Percentiles rank a stretch among this genome's conserved stretches.
These are phyloP conservation scores for Aspergillus sp. DNA, from an alignment of 2,329 filamentous ascomycete species.

Conservation along the genomic window DNA sequence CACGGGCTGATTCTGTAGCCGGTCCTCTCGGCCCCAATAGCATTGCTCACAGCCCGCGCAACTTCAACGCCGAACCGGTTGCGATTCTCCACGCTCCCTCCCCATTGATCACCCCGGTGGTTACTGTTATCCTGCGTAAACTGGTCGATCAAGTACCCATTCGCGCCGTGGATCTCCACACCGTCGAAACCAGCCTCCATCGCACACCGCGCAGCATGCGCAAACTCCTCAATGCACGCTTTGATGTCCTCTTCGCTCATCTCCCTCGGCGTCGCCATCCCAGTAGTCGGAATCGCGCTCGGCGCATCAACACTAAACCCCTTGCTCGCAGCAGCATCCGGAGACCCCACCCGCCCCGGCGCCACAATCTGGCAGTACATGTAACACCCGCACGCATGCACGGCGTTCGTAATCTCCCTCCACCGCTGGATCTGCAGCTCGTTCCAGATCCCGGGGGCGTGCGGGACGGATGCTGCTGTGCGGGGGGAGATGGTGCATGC, in stretches of 20 bases:
- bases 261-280: conserved; percentile 19
- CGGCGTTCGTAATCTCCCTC: conserved; percentile 52
- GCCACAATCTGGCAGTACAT: conserved; percentile 57
- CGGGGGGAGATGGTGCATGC: conserved; percentile 45
- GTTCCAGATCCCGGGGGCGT: conserved; percentile 51
- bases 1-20: conserved; percentile 40
- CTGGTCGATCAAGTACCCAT: conserved; percentile 46
- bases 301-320: not conserved
- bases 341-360: conserved; percentile 48
- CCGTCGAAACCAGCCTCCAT: conserved; percentile 49
- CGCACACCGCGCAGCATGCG: conserved; percentile 41
- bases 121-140: conserved; percentile 44
- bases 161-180: conserved; percentile 43
- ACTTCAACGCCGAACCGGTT: conserved; percentile 49
- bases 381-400: conserved; percentile 53
- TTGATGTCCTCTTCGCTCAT: conserved; percentile 37
- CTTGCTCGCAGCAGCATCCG: not conserved
- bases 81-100: conserved; percentile 45
- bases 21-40: conserved; percentile 37
- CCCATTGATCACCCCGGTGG: conserved; percentile 42
- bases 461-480: conserved; percentile 38
- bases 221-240: conserved; percentile 33
- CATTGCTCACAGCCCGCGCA: conserved; percentile 33
- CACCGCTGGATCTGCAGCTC: conserved; percentile 50
- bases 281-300: conserved; percentile 32